Evolutionary conservation across 176 grass and related monocot genomes (phyloP).

Genomic region (Typha latifolia): DNA sequence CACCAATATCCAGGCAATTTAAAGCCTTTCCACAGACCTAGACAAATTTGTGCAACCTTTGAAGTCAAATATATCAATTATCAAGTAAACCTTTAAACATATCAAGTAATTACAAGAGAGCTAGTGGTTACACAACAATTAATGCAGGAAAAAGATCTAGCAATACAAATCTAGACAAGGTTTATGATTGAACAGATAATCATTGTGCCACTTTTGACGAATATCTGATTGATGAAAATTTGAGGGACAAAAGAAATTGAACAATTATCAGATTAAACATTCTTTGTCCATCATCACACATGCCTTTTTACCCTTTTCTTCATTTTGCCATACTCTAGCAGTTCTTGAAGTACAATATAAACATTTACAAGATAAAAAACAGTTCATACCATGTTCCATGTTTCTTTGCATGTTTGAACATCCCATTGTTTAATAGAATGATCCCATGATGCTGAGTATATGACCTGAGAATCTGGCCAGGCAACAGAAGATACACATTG

Average conservation of each 20-base stretch:
- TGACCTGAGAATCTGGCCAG: conserved; percentile 56
- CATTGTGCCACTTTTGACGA: background rate
- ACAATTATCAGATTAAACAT: background rate
- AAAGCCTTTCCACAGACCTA: conserved; percentile 80
- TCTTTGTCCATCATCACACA: too few relatives aligned
- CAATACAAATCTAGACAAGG: background rate
- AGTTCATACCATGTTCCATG: conserved; percentile 62
- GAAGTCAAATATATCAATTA: background rate
- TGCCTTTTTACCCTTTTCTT: background rate
- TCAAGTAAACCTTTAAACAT: background rate
- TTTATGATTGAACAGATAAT: background rate
- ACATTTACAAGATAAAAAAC: conserved; percentile 6
- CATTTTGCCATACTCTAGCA: background rate
- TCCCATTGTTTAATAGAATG: conserved; percentile 96
- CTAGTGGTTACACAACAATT: background rate
- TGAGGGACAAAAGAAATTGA: background rate
- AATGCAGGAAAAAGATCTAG: background rate
- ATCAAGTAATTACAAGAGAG: conserved; percentile 2
- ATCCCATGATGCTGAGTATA: conserved; percentile 98
- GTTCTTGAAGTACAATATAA: background rate
- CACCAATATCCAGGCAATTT: conserved; percentile 86
- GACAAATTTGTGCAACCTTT: background rate
- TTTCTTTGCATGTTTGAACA: conserved; percentile 57
- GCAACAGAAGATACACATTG: conserved; percentile 76
- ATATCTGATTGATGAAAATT: background rate